Conservation (phyloP, 306 rosid genomes). For the Oemleria cerasiformis region DNA sequence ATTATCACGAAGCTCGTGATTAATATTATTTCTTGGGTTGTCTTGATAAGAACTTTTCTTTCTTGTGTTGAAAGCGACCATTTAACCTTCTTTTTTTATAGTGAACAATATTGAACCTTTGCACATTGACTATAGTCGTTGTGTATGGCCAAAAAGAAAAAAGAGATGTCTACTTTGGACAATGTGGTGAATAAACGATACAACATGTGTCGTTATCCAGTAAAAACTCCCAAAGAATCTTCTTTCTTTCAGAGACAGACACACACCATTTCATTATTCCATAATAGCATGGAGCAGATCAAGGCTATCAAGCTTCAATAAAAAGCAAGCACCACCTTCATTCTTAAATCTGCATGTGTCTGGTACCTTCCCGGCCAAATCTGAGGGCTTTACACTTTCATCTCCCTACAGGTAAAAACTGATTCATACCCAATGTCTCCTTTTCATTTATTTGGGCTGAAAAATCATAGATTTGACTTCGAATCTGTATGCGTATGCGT, state of each 20-base stretch:
- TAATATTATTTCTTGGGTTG: too few relatives aligned
- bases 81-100: neutral
- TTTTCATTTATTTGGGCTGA: neutral
- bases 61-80: neutral
- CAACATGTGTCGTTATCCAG: neutral
- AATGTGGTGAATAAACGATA: neutral
- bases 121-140: neutral
- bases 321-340: neutral
- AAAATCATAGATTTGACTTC: neutral
- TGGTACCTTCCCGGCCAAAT: slow-evolving; percentile 7
- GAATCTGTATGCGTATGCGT: neutral
- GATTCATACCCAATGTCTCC: neutral
- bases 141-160: neutral
- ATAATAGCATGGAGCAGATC: slow-evolving; percentile 1
- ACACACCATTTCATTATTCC: neutral
- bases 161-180: neutral
- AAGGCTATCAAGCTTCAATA: neutral
- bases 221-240: neutral
- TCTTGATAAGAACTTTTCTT: neutral
- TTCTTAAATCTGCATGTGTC: neutral
- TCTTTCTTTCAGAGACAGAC: neutral
- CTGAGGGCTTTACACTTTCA: slow-evolving; percentile 2
- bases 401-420: slow-evolving; percentile 7
- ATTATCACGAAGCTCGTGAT: neutral
- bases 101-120: too few relatives aligned